phyloP scores from a whole-genome alignment of 2,329 filamentous ascomycete genomes.

The Ilyonectria robusta region DNA sequence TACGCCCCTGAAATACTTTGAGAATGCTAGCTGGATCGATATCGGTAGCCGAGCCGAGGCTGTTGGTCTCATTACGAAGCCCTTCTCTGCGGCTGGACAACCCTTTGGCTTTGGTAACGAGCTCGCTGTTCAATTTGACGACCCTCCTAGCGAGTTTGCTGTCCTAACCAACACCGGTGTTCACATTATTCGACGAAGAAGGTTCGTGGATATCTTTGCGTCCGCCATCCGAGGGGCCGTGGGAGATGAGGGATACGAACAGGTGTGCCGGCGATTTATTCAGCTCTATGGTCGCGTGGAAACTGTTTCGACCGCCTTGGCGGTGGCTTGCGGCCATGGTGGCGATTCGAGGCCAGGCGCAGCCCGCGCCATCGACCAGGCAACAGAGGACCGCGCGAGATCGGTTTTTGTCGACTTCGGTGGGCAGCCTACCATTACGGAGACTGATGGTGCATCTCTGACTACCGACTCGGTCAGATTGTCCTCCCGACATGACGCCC shows the following conservation, averaged over 20 bases:
- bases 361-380: constrained; percentile 83
- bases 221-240: constrained; percentile 80
- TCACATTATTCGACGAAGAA: constrained; percentile 85
- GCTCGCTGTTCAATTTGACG: constrained; percentile 94
- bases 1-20: constrained; percentile 75
- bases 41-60: constrained; percentile 82
- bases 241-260: constrained; percentile 85
- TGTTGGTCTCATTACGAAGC: constrained; percentile 81
- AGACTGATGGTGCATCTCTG: constrained; percentile 79
- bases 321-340: constrained; percentile 95
- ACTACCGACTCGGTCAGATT: constrained; percentile 87
- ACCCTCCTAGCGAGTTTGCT: constrained; percentile 85
- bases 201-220: constrained; percentile 94
- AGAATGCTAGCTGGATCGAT: constrained; percentile 85
- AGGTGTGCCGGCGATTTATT: constrained; percentile 86
- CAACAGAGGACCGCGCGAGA: constrained; percentile 87
- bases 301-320: constrained; percentile 89
- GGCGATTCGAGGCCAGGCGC: constrained; percentile 81
- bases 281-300: constrained; percentile 89
- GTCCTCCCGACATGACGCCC: constrained; percentile 89
- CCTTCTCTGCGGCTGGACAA: constrained; percentile 77
- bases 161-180: constrained; percentile 93
- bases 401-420: constrained; percentile 94
- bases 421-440: constrained; percentile 86
- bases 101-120: constrained; percentile 94